These are phyloP conservation scores for Bacidia rubella DNA, from an alignment of 495 filamentous ascomycete genomes.

Conservation along the genomic window DNA sequence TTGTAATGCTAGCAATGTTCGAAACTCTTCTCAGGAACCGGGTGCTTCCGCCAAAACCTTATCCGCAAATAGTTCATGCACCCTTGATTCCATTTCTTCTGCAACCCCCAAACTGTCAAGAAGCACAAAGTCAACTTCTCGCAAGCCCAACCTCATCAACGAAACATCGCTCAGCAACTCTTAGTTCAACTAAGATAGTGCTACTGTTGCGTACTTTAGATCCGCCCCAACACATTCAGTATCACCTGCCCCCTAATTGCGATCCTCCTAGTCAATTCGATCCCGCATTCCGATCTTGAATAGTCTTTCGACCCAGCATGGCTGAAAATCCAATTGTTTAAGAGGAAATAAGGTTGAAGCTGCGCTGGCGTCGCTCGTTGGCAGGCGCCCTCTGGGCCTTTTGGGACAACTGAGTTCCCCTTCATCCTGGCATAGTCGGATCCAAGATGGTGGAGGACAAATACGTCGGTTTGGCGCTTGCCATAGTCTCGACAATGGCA, in stretches of 20 bases:
- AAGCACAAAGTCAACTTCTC: too few species aligned
- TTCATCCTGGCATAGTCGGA: neutral
- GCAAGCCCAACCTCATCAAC: too few species aligned
- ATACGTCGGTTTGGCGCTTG: slow-evolving; percentile 80
- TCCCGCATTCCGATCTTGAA: too few species aligned
- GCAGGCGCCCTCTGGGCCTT: neutral
- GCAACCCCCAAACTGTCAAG: too few species aligned
- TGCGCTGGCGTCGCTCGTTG: slow-evolving; percentile 9
- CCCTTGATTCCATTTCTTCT: neutral
- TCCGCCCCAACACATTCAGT: too few species aligned
- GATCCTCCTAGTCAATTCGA: neutral
- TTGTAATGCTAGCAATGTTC: neutral
- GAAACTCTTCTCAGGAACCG: neutral
- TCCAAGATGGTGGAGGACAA: slow-evolving; percentile 34
- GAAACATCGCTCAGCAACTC: too few species aligned
- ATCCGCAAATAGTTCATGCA: neutral
- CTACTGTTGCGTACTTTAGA: too few species aligned
- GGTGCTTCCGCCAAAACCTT: neutral
- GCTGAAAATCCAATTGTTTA: neutral
- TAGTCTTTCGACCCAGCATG: too few species aligned
- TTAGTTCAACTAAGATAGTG: too few species aligned
- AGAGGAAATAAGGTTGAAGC: neutral
- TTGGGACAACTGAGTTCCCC: neutral
- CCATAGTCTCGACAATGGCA: slow-evolving; percentile 82
- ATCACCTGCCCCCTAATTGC: neutral